These are phyloP conservation scores for Camelina laxa DNA, from an alignment of 345 rosid genomes.

Conservation along the genomic window DNA sequence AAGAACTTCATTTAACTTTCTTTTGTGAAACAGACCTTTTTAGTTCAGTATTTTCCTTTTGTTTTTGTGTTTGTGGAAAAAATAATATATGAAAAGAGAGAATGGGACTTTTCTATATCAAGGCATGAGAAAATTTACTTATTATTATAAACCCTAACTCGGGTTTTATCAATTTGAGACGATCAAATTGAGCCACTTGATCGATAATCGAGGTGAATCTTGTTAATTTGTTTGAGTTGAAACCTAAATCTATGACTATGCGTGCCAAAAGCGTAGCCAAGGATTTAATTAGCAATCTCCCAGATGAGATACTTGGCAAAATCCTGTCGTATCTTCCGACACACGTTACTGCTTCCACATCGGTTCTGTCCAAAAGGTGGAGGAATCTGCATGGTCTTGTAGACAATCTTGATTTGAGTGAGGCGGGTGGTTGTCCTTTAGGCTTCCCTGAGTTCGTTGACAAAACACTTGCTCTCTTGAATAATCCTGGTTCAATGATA, in stretches of 20 bases:
- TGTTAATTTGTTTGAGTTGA: no score
- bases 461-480: neutral
- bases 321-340: constrained; percentile 17
- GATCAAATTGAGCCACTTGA: no score
- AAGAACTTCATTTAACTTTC: neutral
- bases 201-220: no score
- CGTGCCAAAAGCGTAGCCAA: neutral
- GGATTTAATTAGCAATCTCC: constrained; percentile 10
- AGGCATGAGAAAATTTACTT: neutral
- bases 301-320: constrained; percentile 31
- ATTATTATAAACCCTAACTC: no score
- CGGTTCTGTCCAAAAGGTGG: constrained; percentile 35
- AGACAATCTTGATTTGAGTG: constrained; percentile 17
- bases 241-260: no score
- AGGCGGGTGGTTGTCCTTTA: neutral
- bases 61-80: constrained; percentile 19
- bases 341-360: constrained; percentile 8
- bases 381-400: constrained; percentile 13
- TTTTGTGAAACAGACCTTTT: neutral
- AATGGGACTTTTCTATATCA: constrained; percentile 16
- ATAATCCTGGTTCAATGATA: neutral
- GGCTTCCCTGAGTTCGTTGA: neutral
- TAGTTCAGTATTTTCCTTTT: constrained; percentile 19
- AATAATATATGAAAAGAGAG: neutral
- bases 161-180: no score